These are phyloP conservation scores for Penicillium dipodomyicola DNA, from an alignment of 495 filamentous ascomycete species.

Conservation along the genomic window DNA sequence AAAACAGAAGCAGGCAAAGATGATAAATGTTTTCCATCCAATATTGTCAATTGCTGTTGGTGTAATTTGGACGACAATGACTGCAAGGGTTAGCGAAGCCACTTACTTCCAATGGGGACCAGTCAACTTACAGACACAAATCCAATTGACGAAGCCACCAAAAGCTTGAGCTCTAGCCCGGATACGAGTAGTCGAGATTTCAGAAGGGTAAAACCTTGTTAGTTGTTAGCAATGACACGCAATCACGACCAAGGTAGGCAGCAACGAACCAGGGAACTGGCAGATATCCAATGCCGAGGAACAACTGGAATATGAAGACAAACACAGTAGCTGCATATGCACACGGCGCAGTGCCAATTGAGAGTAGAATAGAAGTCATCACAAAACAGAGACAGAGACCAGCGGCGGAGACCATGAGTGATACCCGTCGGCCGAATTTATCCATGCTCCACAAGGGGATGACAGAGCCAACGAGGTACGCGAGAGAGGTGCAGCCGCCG, in stretches of 20 bases:
- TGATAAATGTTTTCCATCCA: conserved; percentile 62
- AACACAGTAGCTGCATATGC: conserved; percentile 44
- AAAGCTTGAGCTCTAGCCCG: conserved; percentile 40
- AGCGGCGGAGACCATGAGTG: conserved; percentile 48
- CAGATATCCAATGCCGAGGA: conserved; percentile 43
- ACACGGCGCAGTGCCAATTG: conserved; percentile 21
- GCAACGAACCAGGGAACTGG: conserved; percentile 53
- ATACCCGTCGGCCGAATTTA: conserved; percentile 47
- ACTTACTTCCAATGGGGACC: background rate
- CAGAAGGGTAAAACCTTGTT: conserved; percentile 66
- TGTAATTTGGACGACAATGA: conserved; percentile 59
- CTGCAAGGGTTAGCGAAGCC: conserved; percentile 2
- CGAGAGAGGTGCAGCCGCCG: conserved; percentile 47
- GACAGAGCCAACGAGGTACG: conserved; percentile 36
- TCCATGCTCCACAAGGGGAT: conserved; percentile 49
- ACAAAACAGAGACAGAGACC: conserved; percentile 47
- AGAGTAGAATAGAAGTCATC: conserved; percentile 33
- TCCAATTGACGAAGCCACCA: conserved; percentile 47
- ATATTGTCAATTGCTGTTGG: conserved; percentile 59
- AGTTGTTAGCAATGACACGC: conserved; percentile 30
- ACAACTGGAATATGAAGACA: conserved; percentile 51
- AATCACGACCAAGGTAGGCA: conserved; percentile 37
- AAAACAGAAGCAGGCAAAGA: conserved; percentile 51
- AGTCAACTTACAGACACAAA: conserved; percentile 39
- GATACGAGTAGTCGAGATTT: conserved; percentile 51